Evolutionary conservation across 2,329 filamentous ascomycete genomes (phyloP).

Genomic region (Aspergillus amoenus): DNA sequence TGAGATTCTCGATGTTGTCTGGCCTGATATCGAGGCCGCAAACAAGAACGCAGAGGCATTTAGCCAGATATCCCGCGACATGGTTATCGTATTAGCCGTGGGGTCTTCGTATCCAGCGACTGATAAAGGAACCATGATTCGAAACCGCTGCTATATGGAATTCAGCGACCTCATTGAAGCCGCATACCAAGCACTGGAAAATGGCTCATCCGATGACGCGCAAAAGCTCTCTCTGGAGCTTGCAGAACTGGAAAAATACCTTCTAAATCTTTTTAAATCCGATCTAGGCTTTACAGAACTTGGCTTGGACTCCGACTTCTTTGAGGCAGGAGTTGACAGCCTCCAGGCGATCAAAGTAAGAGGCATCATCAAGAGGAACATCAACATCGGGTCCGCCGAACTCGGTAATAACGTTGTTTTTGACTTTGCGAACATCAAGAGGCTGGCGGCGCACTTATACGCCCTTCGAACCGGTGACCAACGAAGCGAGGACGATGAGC

Average conservation of each 20-base stretch:
- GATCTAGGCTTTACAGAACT: slow-evolving; percentile 20
- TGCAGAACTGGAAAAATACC: slow-evolving; percentile 35
- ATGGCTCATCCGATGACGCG: slow-evolving; percentile 32
- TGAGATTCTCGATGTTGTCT: slow-evolving; percentile 47
- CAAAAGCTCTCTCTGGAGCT: neutral
- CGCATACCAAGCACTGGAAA: slow-evolving; percentile 46
- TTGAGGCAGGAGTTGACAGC: slow-evolving; percentile 58
- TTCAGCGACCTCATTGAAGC: slow-evolving; percentile 51
- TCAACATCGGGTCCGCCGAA: slow-evolving; percentile 50
- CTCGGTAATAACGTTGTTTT: slow-evolving; percentile 61
- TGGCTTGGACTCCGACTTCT: slow-evolving; percentile 55
- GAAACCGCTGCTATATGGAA: slow-evolving; percentile 50
- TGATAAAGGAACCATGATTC: slow-evolving; percentile 59
- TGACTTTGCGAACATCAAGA: slow-evolving; percentile 53
- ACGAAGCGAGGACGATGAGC: slow-evolving; percentile 34
- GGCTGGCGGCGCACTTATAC: slow-evolving; percentile 48
- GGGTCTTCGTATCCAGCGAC: slow-evolving; percentile 50
- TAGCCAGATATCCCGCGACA: slow-evolving; percentile 43
- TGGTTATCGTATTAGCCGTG: slow-evolving; percentile 41
- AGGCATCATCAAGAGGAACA: slow-evolving; percentile 50
- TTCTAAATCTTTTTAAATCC: slow-evolving; percentile 40
- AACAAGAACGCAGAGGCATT: slow-evolving; percentile 28
- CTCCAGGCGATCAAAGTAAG: slow-evolving; percentile 59
- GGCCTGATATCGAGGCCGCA: slow-evolving; percentile 39
- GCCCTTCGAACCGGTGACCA: slow-evolving; percentile 41